Base-by-base conservation (phyloP, 192 early-diverging fungal genomes). In the Obelidium mucronatum region DNA sequence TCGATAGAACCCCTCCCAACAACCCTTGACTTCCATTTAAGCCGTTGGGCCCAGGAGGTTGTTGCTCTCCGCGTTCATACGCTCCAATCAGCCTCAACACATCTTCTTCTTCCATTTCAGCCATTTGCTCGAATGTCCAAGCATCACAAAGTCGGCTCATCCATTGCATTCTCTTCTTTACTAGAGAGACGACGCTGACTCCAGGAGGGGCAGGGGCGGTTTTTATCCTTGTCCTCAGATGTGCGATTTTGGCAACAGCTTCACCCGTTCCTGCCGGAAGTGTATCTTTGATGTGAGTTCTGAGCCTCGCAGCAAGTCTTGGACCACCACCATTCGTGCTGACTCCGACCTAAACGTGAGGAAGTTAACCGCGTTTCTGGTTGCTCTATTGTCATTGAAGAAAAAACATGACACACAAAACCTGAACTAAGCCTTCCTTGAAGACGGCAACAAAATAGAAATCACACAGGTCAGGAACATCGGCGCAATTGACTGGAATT, bases 401-500 rank as follows among this genome's bases (percentile, higher is more conserved):
- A n/a, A n/a, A n/a, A n/a, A 48, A 48, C 44, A 48, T 15, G 11
- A 48, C 44, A 48, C 44, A 48, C 44, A 6, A 35, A 59, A 76
- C 74, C 69, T 83, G 81, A 22, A 82, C 30, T 15, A 37, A 42
- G 17, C 80, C 85, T 22, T 77, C 58, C 13, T 79, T 81, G 76
- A 93, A 89, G 30, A 91, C 91, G 36, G 93, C 93, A 84, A 95
- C 93, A 81, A 98, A 96, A 82, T 92, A 96, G 82, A 98, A 98
- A 73, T 96, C 94, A 77, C 95, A 98, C 70, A 93, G 77, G 11
- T 91, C 90, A 26, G 95, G 95, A 35, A 96, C 92, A 75, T 96
- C 96, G 0, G 96, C 95, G 26, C 93, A 94, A 75, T 98, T 96
- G 31, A 96, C 94, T 2, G 94, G 95, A 35, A 95, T 95, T n/a